These are phyloP conservation scores for Aspergillus unguis DNA, from an alignment of 2,329 filamentous ascomycete species.

Conservation along the genomic window DNA sequence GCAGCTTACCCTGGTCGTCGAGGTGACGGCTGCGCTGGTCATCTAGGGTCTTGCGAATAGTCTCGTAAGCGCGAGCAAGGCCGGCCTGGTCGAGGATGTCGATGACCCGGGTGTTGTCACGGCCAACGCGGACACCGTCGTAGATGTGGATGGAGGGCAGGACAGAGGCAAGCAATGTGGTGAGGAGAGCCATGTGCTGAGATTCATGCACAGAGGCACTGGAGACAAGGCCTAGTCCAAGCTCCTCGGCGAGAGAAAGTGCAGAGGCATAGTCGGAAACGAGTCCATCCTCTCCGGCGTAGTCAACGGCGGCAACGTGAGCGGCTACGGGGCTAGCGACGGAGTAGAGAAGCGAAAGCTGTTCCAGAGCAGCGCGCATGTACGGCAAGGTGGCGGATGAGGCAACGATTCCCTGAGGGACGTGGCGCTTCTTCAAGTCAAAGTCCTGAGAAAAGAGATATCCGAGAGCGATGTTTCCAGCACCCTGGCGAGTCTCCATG, in stretches of 20 bases:
- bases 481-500: conserved; percentile 83
- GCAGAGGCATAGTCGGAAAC: conserved; percentile 84
- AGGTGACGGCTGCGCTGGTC: conserved; percentile 66
- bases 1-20: conserved; percentile 68
- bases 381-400: conserved; percentile 77
- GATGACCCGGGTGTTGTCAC: conserved; percentile 77
- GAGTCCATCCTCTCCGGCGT: conserved; percentile 66
- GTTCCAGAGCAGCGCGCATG: conserved; percentile 80
- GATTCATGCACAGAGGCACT: conserved; percentile 85
- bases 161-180: conserved; percentile 73
- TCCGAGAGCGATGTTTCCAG: conserved; percentile 85
- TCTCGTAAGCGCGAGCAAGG: conserved; percentile 66
- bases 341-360: conserved; percentile 85
- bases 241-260: conserved; percentile 78
- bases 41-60: conserved; percentile 60
- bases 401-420: conserved; percentile 87
- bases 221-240: conserved; percentile 80
- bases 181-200: conserved; percentile 92
- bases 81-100: conserved; percentile 73
- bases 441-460: conserved; percentile 99
- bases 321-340: conserved; percentile 90
- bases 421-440: conserved; percentile 81
- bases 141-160: conserved; percentile 85
- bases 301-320: conserved; percentile 89
- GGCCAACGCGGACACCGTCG: conserved; percentile 77